A percentile compares a stretch with the other conserved stretches of the same genome.
phyloP scores from a whole-genome alignment of 2,329 filamentous ascomycete genomes.

The Hypoxylon sp. region DNA sequence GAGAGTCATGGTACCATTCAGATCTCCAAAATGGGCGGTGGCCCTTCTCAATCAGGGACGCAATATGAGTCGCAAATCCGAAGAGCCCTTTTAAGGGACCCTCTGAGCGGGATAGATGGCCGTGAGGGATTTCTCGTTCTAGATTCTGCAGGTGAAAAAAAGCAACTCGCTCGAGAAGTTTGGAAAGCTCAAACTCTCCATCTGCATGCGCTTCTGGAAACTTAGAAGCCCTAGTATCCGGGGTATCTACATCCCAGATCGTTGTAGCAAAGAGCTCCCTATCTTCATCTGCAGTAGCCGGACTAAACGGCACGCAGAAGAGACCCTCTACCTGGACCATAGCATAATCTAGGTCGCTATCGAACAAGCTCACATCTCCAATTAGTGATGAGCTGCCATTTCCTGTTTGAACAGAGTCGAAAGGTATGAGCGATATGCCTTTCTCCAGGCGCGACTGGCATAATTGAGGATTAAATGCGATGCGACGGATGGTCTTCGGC shows the following conservation, averaged over 20 bases:
- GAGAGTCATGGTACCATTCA: not conserved
- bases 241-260: slow-evolving; percentile 11
- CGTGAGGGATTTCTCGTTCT: not conserved
- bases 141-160: not conserved
- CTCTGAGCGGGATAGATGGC: too few relatives aligned
- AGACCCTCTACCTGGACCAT: slow-evolving; percentile 30
- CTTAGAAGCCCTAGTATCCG: not conserved
- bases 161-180: not conserved
- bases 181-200: not conserved
- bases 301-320: slow-evolving; percentile 9
- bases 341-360: not conserved
- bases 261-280: slow-evolving; percentile 15
- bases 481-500: slow-evolving; percentile 6
- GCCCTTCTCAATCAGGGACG: not conserved
- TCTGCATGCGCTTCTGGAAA: not conserved
- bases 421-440: not conserved
- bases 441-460: not conserved
- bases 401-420: not conserved
- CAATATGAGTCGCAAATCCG: not conserved
- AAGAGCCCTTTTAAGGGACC: not conserved
- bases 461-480: slow-evolving; percentile 19
- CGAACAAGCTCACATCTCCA: slow-evolving; percentile 17
- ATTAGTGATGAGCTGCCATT: not conserved
- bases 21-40: not conserved
- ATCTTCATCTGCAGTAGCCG: slow-evolving; percentile 9